Percentiles rank a stretch among this genome's conserved stretches.
Evolutionary conservation across 1,139 yeast species (phyloP).

Genomic region (Saccharomyces pastorianus): DNA sequence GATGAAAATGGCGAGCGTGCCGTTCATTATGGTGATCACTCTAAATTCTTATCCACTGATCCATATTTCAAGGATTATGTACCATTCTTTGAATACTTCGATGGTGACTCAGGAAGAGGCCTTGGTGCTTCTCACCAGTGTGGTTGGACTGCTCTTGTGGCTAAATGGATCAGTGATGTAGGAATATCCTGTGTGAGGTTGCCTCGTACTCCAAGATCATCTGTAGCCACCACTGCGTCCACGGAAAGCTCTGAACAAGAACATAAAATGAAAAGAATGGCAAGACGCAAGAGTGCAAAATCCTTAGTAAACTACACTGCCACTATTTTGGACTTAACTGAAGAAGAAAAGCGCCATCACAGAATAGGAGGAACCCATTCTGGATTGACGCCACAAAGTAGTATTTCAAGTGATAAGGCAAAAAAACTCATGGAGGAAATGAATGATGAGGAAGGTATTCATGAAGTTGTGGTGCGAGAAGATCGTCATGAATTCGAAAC

Average conservation of each 20-base stretch:
- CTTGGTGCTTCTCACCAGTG: slow-evolving; percentile 92
- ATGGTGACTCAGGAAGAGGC: slow-evolving; percentile 94
- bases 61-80: slow-evolving; percentile 69
- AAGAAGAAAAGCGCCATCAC: slow-evolving; percentile 41
- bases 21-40: slow-evolving; percentile 56
- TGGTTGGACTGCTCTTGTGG: slow-evolving; percentile 95
- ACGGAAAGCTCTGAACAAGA: slow-evolving; percentile 9
- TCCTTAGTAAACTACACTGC: slow-evolving; percentile 62
- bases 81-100: slow-evolving; percentile 83
- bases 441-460: neutral
- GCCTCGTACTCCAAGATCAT: slow-evolving; percentile 41
- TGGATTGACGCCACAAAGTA: slow-evolving; percentile 22
- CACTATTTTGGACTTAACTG: slow-evolving; percentile 55
- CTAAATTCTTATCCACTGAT: slow-evolving; percentile 56
- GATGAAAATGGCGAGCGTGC: slow-evolving; percentile 68
- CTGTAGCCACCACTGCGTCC: slow-evolving; percentile 14
- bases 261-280: slow-evolving; percentile 32
- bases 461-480: neutral
- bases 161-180: slow-evolving; percentile 88
- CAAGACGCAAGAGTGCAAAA: slow-evolving; percentile 64
- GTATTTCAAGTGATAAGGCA: slow-evolving; percentile 15
- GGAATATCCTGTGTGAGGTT: slow-evolving; percentile 57
- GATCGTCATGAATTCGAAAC: slow-evolving; percentile 16
- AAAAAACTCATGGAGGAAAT: slow-evolving; percentile 7
- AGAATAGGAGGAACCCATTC: slow-evolving; percentile 21